Percentiles rank a stretch among this genome's conserved stretches.
These are phyloP conservation scores for Stephania cephalantha DNA, from an alignment of 164 flowering plant species.

Conservation along the genomic window DNA sequence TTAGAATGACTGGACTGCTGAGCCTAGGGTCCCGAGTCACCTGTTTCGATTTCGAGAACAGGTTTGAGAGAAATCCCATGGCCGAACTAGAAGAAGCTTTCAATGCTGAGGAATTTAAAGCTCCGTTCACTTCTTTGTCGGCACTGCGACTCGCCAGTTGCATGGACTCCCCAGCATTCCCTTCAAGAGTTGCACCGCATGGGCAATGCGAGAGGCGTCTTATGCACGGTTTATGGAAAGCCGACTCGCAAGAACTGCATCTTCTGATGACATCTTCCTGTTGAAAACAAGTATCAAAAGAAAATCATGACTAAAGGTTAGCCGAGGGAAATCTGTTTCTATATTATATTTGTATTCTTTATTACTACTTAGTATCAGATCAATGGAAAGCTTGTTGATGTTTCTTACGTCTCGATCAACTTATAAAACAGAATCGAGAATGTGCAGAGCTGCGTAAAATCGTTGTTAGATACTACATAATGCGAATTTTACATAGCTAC, in stretches of 20 bases:
- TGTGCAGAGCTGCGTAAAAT: not conserved
- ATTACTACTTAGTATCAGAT: not conserved
- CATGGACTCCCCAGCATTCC: slow-evolving; percentile 3
- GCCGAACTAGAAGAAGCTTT: slow-evolving; percentile 26
- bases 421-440: not conserved
- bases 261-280: slow-evolving; percentile 69
- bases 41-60: slow-evolving; percentile 42
- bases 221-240: slow-evolving; percentile 68
- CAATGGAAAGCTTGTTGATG: not conserved
- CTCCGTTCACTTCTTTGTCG: slow-evolving; percentile 12
- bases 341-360: not conserved
- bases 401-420: not conserved
- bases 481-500: no score
- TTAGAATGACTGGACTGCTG: slow-evolving; percentile 47
- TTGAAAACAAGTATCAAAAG: not conserved
- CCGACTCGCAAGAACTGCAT: slow-evolving; percentile 57
- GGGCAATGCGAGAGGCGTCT: slow-evolving; percentile 46
- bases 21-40: slow-evolving; percentile 26
- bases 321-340: not conserved
- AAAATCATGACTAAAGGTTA: slow-evolving; percentile 3
- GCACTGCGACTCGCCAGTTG: slow-evolving; percentile 6
- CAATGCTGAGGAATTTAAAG: slow-evolving; percentile 21
- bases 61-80: slow-evolving; percentile 43
- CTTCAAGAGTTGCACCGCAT: slow-evolving; percentile 42
- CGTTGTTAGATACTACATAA: no score